A percentile compares a stretch with the other conserved stretches of the same genome.
Evolutionary conservation across 2,329 filamentous ascomycete genomes (phyloP).

Genomic region (Phaeosphaeria sp.): DNA sequence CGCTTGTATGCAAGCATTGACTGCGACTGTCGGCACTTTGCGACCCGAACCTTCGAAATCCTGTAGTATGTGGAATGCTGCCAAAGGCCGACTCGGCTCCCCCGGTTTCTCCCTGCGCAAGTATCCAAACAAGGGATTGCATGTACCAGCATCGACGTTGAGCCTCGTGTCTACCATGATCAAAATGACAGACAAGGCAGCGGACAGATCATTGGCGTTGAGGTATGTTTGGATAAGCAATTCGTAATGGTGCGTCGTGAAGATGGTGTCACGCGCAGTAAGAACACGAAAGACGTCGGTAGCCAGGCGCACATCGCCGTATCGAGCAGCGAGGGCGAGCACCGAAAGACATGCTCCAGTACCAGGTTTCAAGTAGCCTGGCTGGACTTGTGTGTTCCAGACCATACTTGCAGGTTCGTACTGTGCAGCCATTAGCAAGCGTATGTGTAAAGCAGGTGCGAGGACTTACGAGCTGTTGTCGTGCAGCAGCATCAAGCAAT

Average conservation of each 20-base stretch:
- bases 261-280: conserved; percentile 62
- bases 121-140: conserved; percentile 66
- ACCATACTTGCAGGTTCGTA: conserved; percentile 70
- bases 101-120: conserved; percentile 58
- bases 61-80: conserved; percentile 65
- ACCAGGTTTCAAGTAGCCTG: conserved; percentile 66
- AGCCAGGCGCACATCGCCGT: conserved; percentile 72
- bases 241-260: conserved; percentile 78
- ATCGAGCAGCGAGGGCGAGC: conserved; percentile 73
- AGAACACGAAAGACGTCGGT: conserved; percentile 74
- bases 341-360: conserved; percentile 72
- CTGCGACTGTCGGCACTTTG: conserved; percentile 58
- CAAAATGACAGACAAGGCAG: conserved; percentile 72
- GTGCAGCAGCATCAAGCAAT: conserved; percentile 77
- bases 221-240: conserved; percentile 76
- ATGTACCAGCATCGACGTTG: conserved; percentile 64
- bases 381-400: conserved; percentile 73
- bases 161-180: conserved; percentile 74
- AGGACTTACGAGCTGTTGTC: conserved; percentile 60
- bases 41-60: conserved; percentile 59
- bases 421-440: conserved; percentile 42
- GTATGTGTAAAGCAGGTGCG: not conserved
- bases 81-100: conserved; percentile 50
- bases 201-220: conserved; percentile 64
- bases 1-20: conserved; percentile 62